phyloP scores from a whole-genome alignment of 2,329 filamentous ascomycete species.

The Fusarium bulbicola region DNA sequence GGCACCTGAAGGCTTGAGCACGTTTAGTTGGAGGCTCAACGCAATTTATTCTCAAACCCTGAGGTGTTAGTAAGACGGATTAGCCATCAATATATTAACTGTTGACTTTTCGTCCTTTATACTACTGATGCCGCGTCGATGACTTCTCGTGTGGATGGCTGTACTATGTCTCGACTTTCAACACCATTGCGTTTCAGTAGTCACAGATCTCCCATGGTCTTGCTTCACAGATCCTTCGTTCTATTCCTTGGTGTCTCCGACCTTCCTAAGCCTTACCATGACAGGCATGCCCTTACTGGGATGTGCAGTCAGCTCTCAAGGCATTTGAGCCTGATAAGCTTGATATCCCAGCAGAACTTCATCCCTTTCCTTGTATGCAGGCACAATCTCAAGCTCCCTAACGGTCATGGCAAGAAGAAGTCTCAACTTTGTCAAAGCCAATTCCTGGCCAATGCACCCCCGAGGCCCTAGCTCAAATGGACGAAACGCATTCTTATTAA shows the following conservation, averaged over 20 bases:
- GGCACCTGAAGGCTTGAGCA: rapidly evolving
- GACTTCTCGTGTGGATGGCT: neutral
- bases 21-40: rapidly evolving
- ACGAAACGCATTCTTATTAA: neutral
- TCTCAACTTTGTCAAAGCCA: slow-evolving; percentile 1
- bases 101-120: neutral
- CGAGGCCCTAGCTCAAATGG: neutral
- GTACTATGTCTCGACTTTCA: too few species aligned
- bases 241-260: neutral
- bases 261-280: neutral
- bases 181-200: neutral
- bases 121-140: too few species aligned
- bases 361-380: neutral
- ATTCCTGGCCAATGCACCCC: neutral
- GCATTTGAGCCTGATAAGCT: neutral
- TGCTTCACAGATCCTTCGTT: neutral
- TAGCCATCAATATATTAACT: neutral
- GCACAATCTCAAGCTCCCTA: slow-evolving; percentile 1
- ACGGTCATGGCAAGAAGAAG: neutral
- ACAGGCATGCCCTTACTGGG: slow-evolving; percentile 7
- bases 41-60: rapidly evolving
- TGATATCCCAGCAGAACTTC: neutral
- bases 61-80: too few species aligned
- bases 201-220: neutral
- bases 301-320: neutral